Evolutionary conservation across 345 rosid species (phyloP), one percentile per base, ranked within the genome.

Genomic region (Barbarea vulgaris): DNA sequence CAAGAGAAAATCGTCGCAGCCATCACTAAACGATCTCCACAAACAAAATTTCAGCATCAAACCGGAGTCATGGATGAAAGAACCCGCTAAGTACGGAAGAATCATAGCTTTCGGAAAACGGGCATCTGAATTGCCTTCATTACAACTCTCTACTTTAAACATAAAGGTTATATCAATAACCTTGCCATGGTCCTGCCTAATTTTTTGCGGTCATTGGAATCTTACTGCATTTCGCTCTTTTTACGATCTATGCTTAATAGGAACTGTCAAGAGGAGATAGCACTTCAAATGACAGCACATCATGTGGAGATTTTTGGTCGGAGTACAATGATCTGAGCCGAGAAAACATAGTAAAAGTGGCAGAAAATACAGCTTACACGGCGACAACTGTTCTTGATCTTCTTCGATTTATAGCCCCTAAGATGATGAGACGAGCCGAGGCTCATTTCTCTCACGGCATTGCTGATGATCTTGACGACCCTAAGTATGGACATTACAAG

Each of bases 401-500:
- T 15, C 86, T 89, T 24, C 78, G 87, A 4, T 81, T 78, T 36
- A 81, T 89, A 68, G 91, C 96, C 33, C 92, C 92, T 3, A 87
- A 88, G 74, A 83, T 80, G 86, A 88, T 87, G 89, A 72, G 47
- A 77, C 87, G 92, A 9, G 82, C 84, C 3, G 87, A 84, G 79
- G 82, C 88, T 69, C 93, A 89, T 80, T 88, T 88, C 83, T 89
- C 97, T 67, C 88, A 85, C 27, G 96, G 89, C 57, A 77, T 89
- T 77, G 89, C 93, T 4, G 91, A 88, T 46, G 56, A 89, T 81
- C 87, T 88, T 0, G 83, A 83, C 1, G 89, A 89, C 57, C 91
- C 91, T 36, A 87, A 85, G 69, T 85, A 87, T 67, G 50, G 12
- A 39, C 86, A 88, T 64, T 84, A 82, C 81, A 88, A 83, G 57